Evolutionary conservation across 495 filamentous ascomycete genomes (phyloP), one percentile per base, ranked within the genome.

Genomic region (Neurospora africana): DNA sequence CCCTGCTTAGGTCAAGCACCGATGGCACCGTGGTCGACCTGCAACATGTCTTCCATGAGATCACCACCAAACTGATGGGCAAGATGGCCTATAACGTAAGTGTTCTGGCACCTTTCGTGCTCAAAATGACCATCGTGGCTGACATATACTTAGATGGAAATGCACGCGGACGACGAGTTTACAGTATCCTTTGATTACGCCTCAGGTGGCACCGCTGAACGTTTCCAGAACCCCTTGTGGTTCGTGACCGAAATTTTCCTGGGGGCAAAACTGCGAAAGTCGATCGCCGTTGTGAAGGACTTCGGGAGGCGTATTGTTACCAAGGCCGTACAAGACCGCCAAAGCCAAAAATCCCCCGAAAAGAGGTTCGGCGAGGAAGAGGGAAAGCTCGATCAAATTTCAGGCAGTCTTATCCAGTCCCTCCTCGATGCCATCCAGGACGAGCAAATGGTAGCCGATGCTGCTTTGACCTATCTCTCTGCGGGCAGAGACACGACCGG

Each of bases 221-320:
- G 88, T 17, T 89, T 90, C 69, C 88, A 90, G 73, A 89, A 90
- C 74, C 88, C 88, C 0, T 76, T 89, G 37, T 90, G 86, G 84
- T 82, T 77, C 27, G 41, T 88, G 47, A 89, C 85, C 19, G 88
- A 89, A 68, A 72, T 82, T 21, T 75, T 89, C 36, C 76, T 83
- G 19, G 88, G 87, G 1, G 68, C 73, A 36, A 76, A 71, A 53
- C 81, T 90, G 19, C 83, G 84, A 71, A 78, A 75, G 10, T 83
- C 85, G 1, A 76, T 89, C 1, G 69, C 73, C 30, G 76, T 80
- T 11, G 82, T 89, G 67, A 86, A 85, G 58, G 74, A 72, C 3
- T 89, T 87, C 75, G 86, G 87, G 36, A 70, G 76, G 4, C 74
- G 72, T 47, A 87, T 90, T 69, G 88, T 90, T 17, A 72, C 82